Evolutionary conservation across 2,329 filamentous ascomycete genomes (phyloP).

Genomic region (Thelonectria rubi): DNA sequence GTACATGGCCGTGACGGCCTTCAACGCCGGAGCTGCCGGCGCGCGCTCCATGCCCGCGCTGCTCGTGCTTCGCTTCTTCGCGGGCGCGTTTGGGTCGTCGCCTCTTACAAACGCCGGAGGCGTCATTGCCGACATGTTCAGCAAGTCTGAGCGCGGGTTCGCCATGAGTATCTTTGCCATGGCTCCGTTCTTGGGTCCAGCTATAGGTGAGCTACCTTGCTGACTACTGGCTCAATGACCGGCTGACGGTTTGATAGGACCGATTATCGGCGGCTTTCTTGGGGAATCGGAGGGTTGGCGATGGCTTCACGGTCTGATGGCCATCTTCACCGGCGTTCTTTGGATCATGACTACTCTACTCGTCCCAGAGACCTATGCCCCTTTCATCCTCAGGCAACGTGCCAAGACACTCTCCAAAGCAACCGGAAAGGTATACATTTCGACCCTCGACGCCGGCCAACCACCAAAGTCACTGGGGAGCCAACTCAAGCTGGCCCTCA

Average conservation of each 20-base stretch:
- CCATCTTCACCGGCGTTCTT: slow-evolving; percentile 5
- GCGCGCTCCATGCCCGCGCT: not conserved
- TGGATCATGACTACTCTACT: not conserved
- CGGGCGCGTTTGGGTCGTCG: slow-evolving; percentile 11
- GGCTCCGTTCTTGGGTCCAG: slow-evolving; percentile 8
- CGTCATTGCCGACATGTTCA: slow-evolving; percentile 11
- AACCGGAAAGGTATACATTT: slow-evolving; percentile 11
- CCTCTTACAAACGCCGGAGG: slow-evolving; percentile 4
- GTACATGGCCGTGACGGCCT: not conserved
- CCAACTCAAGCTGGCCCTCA: not conserved
- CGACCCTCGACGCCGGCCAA: slow-evolving; percentile 4
- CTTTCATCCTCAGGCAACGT: slow-evolving; percentile 1
- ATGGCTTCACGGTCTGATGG: slow-evolving; percentile 11
- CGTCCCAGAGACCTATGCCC: slow-evolving; percentile 7
- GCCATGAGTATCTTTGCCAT: slow-evolving; percentile 12
- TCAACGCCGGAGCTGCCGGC: not conserved
- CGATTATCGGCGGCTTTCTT: slow-evolving; percentile 9
- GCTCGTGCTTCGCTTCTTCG: slow-evolving; percentile 12
- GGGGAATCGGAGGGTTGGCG: slow-evolving; percentile 12
- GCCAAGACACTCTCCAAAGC: not conserved
- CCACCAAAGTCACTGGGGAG: not conserved
- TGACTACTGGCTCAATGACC: not conserved
- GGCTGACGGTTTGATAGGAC: not conserved
- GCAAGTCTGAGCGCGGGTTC: not conserved
- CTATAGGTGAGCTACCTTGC: not conserved